Conservation (phyloP, 164 flowering plant genomes). For the Brasenia schreberi region DNA sequence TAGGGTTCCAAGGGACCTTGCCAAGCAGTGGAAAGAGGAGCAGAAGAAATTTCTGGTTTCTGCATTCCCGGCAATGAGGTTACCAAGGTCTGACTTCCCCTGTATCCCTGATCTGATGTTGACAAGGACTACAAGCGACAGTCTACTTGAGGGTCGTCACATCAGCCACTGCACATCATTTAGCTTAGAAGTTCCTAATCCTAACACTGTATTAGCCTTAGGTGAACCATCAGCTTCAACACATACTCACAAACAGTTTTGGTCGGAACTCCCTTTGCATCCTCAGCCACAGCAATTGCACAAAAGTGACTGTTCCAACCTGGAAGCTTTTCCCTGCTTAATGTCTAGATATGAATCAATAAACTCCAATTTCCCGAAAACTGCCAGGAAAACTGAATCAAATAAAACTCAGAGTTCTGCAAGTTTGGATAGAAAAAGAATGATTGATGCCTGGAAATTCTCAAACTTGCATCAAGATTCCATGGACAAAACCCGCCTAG, state of each 20-base stretch:
- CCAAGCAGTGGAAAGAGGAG: constrained; percentile 44
- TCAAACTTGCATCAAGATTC: constrained; percentile 6
- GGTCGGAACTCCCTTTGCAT: constrained; percentile 1
- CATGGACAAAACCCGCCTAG: constrained; percentile 3
- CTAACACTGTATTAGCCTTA: constrained; percentile 30
- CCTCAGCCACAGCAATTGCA: not conserved
- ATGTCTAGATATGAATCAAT: not conserved
- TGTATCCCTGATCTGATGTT: constrained; percentile 1
- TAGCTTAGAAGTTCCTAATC: constrained; percentile 4
- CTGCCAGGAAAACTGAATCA: constrained; percentile 11
- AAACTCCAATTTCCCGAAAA: constrained; percentile 7
- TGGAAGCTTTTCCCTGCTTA: not conserved
- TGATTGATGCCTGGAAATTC: constrained; percentile 1
- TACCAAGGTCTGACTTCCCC: constrained; percentile 4
- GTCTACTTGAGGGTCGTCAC: not conserved
- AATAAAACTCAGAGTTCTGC: constrained; percentile 4
- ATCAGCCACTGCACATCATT: not conserved
- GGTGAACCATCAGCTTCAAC: constrained; percentile 20
- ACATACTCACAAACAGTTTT: constrained; percentile 7
- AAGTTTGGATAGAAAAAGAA: constrained; percentile 6
- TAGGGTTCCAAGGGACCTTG: constrained; percentile 35
- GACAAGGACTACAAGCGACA: constrained; percentile 5
- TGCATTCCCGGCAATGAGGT: constrained; percentile 4
- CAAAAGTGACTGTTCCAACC: not conserved
- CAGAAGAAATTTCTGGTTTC: constrained; percentile 18